Evolutionary conservation across 2,329 filamentous ascomycete species (phyloP), one percentile per base, ranked within the genome.

Genomic region (Alternaria ethzedia): DNA sequence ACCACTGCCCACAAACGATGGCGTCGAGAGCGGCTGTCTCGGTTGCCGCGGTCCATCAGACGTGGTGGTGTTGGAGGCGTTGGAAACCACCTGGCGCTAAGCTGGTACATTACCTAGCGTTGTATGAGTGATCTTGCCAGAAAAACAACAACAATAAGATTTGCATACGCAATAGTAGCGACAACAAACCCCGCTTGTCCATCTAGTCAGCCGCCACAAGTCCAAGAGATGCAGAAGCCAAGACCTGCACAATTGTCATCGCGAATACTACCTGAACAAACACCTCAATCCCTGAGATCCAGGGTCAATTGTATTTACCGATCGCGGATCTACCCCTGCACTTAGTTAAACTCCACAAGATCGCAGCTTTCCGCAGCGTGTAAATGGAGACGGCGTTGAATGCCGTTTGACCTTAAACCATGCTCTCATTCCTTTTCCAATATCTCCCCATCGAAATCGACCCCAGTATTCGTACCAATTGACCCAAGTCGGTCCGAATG

Each of bases 111-210:
- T 25, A 8, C 20, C 30, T 41, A 41, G 49, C 49, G 49, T 25
- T 8, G 36, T 10, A 25, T n/a, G 28, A 23, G 49, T 17, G 28
- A 36, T 11, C 13, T 52, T 52, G 20, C 9, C 7, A 30, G 30
- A 52, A 52, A 30, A 52, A 52, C 32, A 52, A 52, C 49, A 52
- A 41, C 13, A 36, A 52, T n/a, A 52, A 52, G 49, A 52, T 52
- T 52, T 23, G 49, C 28, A 36, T 51, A 26, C 49, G 13, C 26
- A 51, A 36, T 23, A 23, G 28, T 30, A 51, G 49, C 20, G 12
- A 13, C 13, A 51, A 13, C 49, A 23, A 32, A 20, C 15, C 17
- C 32, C 13, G 49, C 8, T 32, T 36, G 49, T 12, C 30, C 8
- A 30, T 51, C 30, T 4, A 21, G 49, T 36, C 20, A 51, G 49